phyloP scores from a whole-genome alignment of 305 asterid species.

The Caryopteris hybrid region DNA sequence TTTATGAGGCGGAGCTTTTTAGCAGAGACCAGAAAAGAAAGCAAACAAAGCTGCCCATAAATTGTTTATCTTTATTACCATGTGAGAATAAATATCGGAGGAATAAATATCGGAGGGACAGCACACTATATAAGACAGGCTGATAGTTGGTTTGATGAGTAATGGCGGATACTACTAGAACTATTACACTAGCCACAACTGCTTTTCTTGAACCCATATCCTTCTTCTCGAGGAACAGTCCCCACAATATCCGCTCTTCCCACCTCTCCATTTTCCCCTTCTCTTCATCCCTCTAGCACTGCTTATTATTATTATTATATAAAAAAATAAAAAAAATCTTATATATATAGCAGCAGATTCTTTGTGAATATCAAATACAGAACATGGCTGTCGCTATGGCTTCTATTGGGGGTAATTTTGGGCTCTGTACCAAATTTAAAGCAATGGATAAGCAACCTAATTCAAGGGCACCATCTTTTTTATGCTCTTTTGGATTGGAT shows the following conservation, averaged over 20 bases:
- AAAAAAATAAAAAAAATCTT: no score
- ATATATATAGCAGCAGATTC: constrained; percentile 6
- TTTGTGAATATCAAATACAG: constrained; percentile 2
- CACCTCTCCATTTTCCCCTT: neutral
- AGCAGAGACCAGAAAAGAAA: neutral
- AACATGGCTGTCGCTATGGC: constrained; percentile 82
- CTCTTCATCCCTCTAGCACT: constrained; percentile 14
- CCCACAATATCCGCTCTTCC: neutral
- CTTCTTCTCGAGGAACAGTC: no score
- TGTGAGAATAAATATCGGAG: neutral
- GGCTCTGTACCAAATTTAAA: constrained; percentile 40
- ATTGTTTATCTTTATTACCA: constrained; percentile 18
- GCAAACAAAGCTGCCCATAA: constrained; percentile 27
- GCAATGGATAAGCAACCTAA: constrained; percentile 48
- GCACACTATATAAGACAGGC: constrained; percentile 24
- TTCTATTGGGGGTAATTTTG: constrained; percentile 52
- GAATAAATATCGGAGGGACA: neutral
- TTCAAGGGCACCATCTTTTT: constrained; percentile 37
- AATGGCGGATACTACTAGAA: constrained; percentile 71
- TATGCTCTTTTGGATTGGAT: constrained; percentile 48
- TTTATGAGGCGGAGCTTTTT: no score
- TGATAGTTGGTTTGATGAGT: constrained; percentile 25
- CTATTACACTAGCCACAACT: constrained; percentile 14
- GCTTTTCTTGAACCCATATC: constrained; percentile 25
- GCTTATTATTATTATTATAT: neutral